phyloP scores from a whole-genome alignment of 306 rosid species.

The Comarum palustre region DNA sequence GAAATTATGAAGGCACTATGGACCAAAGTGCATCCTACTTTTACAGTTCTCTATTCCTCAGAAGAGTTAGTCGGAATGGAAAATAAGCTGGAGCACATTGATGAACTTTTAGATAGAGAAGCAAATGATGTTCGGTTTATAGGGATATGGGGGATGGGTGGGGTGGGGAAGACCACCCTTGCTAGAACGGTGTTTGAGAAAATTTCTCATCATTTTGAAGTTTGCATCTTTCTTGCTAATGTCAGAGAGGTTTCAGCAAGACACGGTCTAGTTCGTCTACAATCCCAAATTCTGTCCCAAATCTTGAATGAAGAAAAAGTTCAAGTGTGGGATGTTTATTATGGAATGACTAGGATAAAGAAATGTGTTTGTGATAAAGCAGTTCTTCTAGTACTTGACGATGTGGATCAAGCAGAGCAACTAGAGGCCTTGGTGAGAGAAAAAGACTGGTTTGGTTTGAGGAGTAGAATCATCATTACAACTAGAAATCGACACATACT shows the following conservation, averaged over 20 bases:
- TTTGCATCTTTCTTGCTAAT: not conserved
- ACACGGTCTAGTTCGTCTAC: not conserved
- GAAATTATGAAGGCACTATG: not conserved
- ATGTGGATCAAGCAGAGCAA: not conserved
- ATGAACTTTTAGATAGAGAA: not conserved
- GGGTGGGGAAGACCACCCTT: not conserved
- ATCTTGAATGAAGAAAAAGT: not conserved
- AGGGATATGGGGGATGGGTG: constrained; percentile 11
- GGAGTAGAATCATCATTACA: constrained; percentile 11
- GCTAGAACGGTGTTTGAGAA: not conserved
- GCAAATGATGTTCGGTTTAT: constrained; percentile 3
- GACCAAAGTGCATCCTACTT: not conserved
- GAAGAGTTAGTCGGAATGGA: not conserved
- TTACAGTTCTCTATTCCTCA: not conserved
- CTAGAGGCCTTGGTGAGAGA: not conserved
- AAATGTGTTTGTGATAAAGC: not conserved
- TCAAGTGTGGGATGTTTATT: not conserved
- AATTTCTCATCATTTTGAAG: not conserved
- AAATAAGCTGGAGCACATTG: not conserved
- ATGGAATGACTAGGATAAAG: not conserved
- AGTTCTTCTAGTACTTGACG: constrained; percentile 15
- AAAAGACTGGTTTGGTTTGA: not conserved
- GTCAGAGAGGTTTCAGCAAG: not conserved
- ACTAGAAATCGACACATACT: not conserved
- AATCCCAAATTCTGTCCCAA: not conserved